Conservation (phyloP, 345 rosid genomes). For the Viola odorata region DNA sequence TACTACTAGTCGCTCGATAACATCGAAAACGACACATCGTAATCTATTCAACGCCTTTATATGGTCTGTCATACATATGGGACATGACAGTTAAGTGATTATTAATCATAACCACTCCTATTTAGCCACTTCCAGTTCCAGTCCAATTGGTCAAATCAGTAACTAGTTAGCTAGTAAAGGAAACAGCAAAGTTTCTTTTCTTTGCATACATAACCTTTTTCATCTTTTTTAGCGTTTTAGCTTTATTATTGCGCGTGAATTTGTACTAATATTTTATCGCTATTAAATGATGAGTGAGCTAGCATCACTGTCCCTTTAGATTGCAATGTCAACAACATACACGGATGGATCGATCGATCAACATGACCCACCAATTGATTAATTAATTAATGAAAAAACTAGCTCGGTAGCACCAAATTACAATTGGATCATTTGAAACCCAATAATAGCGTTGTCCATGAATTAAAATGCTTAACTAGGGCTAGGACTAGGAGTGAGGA, state of each 20-base stretch:
- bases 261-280: too few relatives aligned
- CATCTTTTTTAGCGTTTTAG: not conserved
- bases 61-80: slow-evolving; percentile 11
- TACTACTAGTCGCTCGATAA: not conserved
- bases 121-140: slow-evolving; percentile 1
- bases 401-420: not conserved
- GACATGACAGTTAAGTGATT: slow-evolving; percentile 23
- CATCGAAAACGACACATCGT: not conserved
- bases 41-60: not conserved
- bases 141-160: slow-evolving; percentile 17
- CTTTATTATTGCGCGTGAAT: not conserved
- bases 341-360: not conserved
- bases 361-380: slow-evolving; percentile 7
- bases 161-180: not conserved
- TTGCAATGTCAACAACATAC: slow-evolving; percentile 1
- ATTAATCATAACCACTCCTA: slow-evolving; percentile 1
- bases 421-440: not conserved
- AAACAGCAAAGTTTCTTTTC: not conserved
- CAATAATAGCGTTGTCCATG: not conserved
- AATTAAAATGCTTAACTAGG: not conserved
- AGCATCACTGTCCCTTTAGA: not conserved
- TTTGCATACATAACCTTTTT: not conserved
- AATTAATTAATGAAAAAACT: slow-evolving; percentile 1
- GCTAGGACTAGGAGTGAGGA: slow-evolving; percentile 21
- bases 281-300: too few relatives aligned